Percentiles rank a stretch among this genome's conserved stretches.
Evolutionary conservation across 2,329 filamentous ascomycete species (phyloP).

Genomic region (Dryadomyces sulphureus): DNA sequence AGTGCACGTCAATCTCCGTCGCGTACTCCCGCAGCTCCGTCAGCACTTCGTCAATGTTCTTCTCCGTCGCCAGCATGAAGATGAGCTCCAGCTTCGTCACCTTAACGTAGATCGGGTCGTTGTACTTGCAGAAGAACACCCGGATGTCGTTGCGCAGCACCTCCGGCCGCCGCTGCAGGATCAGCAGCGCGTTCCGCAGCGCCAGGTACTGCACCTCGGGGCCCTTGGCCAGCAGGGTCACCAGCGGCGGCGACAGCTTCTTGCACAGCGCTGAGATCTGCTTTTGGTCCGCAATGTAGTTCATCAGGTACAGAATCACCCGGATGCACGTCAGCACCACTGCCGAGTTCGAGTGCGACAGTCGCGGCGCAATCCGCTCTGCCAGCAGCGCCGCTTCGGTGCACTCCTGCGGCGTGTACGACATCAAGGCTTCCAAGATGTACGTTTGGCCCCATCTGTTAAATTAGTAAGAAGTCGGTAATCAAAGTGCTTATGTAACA

Average conservation of each 20-base stretch:
- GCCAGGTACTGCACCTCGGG: constrained; percentile 98
- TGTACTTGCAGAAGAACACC: constrained; percentile 99
- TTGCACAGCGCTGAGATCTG: constrained; percentile 75
- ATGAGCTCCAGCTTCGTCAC: constrained; percentile 97
- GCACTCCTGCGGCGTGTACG: constrained; percentile 86
- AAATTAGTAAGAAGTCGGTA: neutral
- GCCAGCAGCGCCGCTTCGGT: constrained; percentile 78
- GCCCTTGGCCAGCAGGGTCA: constrained; percentile 88
- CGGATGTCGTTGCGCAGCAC: constrained; percentile 92
- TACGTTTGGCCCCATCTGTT: constrained; percentile 94
- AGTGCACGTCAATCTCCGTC: constrained; percentile 96
- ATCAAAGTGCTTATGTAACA: constrained; percentile 19
- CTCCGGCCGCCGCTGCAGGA: constrained; percentile 82
- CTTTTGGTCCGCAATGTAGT: constrained; percentile 89
- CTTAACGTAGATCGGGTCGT: constrained; percentile 98
- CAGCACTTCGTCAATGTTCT: constrained; percentile 88
- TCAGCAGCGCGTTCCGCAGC: constrained; percentile 81
- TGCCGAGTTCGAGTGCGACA: constrained; percentile 93
- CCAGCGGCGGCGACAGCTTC: constrained; percentile 87
- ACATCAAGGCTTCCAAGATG: constrained; percentile 94
- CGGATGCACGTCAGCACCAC: constrained; percentile 93
- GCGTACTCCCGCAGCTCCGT: constrained; percentile 93
- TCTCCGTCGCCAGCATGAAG: constrained; percentile 94
- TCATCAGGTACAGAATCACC: constrained; percentile 95
- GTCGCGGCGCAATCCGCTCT: constrained; percentile 83